Base-by-base conservation (phyloP, 1,139 yeast species). In the Candida neerlandica region DNA sequence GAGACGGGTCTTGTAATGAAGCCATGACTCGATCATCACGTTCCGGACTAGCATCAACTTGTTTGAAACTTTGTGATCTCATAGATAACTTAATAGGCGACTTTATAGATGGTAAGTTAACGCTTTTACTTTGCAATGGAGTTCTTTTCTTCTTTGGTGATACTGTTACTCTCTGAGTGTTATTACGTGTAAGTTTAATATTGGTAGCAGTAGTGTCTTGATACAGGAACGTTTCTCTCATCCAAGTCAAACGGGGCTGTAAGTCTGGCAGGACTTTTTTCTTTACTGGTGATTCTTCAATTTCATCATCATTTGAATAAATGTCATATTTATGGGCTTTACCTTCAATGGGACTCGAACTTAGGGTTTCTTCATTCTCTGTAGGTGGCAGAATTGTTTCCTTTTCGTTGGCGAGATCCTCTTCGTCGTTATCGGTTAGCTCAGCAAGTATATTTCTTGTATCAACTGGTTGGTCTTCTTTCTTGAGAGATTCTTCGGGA, bases 241-340 rank as follows among this genome's bases (percentile, higher is more conserved):
- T 47, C 14, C 53, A 46, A 23, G 26, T 9, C 37, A 44, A 47
- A 12, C 32, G 33, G n/a, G 34, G 39, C 5, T 35, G 18, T 14
- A 51, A 30, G 11, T 41, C 30, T 27, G 38, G 32, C 18, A 23
- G 41, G 16, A 29, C 15, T 32, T 35, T 39, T 15, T 44, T 27
- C 33, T 51, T 53, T 4, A 72, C 63, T 2, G 80, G 80, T 1
- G 79, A 74, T 51, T 75, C 80, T 44, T 74, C 79, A 18, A 75
- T 65, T 38, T 71, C 77, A 44, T 71, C 77, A 30, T 70, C 75
- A n/a, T 63, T 64, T n/a, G 61, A 64, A 35, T 65, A 66, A 23
- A 65, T 23, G 34, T 44, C 52, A 37, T 49, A 48, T 10, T 29
- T 45, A 10, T 48, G 38, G n/a, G 15, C 43, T 6, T n/a, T 14